phyloP scores from a whole-genome alignment of 257 asterid species.

The Solanum medicagineum region DNA sequence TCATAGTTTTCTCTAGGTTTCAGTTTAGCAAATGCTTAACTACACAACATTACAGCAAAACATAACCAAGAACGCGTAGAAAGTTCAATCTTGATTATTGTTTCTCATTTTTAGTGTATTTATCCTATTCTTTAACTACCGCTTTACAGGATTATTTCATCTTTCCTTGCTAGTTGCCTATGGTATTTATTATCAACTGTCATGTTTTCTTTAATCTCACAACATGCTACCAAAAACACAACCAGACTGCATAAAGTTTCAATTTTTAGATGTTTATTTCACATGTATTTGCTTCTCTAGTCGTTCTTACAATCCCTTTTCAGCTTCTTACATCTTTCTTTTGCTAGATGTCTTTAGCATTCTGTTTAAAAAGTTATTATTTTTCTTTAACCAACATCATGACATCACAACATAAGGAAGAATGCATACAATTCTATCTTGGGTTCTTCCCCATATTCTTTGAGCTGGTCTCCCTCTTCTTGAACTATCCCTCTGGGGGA shows the following conservation, averaged over 20 bases:
- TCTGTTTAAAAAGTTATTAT: not conserved
- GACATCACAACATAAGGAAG: not conserved
- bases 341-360: not conserved
- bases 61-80: not conserved
- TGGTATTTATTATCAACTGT: not conserved
- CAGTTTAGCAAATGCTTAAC: not conserved
- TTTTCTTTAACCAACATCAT: not conserved
- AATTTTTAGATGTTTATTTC: not conserved
- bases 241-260: not conserved
- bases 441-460: not conserved
- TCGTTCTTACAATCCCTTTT: not conserved
- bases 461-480: not conserved
- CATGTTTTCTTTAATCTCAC: not conserved
- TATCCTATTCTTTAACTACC: not conserved
- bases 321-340: not conserved
- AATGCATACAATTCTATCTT: not conserved
- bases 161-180: not conserved
- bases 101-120: not conserved
- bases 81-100: not conserved
- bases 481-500: not conserved
- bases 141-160: not conserved
- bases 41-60: not conserved
- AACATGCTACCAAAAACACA: not conserved
- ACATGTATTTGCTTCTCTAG: not conserved
- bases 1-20: not conserved